Base-by-base conservation (phyloP, 1,284 basidiomycete genomes). In the Uromyces viciae-fabae region DNA sequence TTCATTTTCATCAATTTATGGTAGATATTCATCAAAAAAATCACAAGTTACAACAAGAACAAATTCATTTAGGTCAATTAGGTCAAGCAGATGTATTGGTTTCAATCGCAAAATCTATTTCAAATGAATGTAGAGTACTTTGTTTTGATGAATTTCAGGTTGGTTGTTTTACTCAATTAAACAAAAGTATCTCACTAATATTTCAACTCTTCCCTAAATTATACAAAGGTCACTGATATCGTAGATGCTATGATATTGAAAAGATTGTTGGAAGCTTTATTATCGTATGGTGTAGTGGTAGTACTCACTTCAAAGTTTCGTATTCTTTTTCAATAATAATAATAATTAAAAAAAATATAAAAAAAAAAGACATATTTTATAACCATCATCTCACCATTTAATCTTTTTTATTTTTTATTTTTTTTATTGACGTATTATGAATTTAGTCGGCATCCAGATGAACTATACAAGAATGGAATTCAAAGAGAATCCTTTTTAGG, bases 81-180 rank as follows among this genome's bases (percentile, higher is more conserved):
- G 82, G 84, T 74, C 84, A 86, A 81, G 92, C 92, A 14, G 95
- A 97, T 86, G 92, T 93, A 28, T 93, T 98, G 83, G 88, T 91
- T 28, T 93, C 94, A 49, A 94, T 98, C 0, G 95, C 95, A 0
- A 88, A 93, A 81, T 93, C 95, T 84, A 88, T 99, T 81, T 95
- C 96, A 4, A 90, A 89, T 56, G 92, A 96, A 82, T 92, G 93
- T 5, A 90, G 89, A 77, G 90, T 99, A 1, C 88, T 99, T 52
- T 98, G 96, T 85, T 98, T 99, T 85, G 96, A 99, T 85, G 97
- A 99, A 88, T 99, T 99, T 85, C 96, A 99, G 90, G 93, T 92
- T 85, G 84, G 88, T 42, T 52, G 8, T 40, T 46, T 3, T 25
- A 22, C 14, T 46, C 9, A 1, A 36, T 28, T 31, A 11, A 25